These are phyloP conservation scores for Daldinia vernicosa DNA, from an alignment of 495 filamentous ascomycete species.

Conservation along the genomic window DNA sequence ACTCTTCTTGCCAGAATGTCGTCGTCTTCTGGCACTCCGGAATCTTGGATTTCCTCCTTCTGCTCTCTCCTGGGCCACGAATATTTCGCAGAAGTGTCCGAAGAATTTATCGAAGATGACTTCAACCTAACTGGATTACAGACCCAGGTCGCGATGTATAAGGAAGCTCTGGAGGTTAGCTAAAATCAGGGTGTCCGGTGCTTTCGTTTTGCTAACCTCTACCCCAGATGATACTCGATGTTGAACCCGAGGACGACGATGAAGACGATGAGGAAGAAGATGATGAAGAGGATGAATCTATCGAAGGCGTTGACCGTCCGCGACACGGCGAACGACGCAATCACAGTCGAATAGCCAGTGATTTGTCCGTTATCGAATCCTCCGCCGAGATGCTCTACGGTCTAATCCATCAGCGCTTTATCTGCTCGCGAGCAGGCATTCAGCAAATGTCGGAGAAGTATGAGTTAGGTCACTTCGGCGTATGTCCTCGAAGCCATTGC, in stretches of 20 bases:
- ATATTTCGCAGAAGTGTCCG: conserved; percentile 97
- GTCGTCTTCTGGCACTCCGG: conserved; percentile 83
- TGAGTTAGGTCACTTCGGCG: conserved; percentile 92
- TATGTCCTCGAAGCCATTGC: conserved; percentile 90
- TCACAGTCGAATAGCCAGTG: conserved; percentile 87
- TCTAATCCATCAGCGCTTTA: conserved; percentile 97
- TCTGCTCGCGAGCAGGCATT: conserved; percentile 95
- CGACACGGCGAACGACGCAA: conserved; percentile 71
- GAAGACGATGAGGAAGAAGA: conserved; percentile 84
- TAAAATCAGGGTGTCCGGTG: not conserved
- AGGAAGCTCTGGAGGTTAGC: conserved; percentile 77
- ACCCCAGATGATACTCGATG: conserved; percentile 93
- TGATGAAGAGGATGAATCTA: conserved; percentile 78
- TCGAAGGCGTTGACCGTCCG: conserved; percentile 70
- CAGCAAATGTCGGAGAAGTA: conserved; percentile 99
- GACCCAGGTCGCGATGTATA: conserved; percentile 97
- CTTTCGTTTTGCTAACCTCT: conserved; percentile 31
- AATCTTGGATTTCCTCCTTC: conserved; percentile 98
- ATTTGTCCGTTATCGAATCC: conserved; percentile 93
- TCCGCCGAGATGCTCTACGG: conserved; percentile 98
- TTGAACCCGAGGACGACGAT: conserved; percentile 93
- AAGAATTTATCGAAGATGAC: conserved; percentile 99
- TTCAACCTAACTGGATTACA: conserved; percentile 97
- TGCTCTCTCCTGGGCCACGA: conserved; percentile 95
- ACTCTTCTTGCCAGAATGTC: conserved; percentile 54